phyloP scores from a whole-genome alignment of 306 rosid genomes.

The Potentilla sterilis region DNA sequence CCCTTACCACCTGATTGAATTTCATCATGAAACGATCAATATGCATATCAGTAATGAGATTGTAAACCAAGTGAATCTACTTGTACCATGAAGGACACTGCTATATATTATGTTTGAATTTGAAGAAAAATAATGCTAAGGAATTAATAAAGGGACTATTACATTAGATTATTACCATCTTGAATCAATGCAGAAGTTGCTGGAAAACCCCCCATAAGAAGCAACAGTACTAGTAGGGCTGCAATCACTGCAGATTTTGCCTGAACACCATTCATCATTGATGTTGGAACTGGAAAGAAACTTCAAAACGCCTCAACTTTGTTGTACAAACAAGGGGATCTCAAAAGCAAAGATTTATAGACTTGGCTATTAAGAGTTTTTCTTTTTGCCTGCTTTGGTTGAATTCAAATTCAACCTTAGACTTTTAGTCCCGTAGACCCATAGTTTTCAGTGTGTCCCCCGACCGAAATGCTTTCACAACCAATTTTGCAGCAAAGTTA shows the following conservation, averaged over 20 bases:
- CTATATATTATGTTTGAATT: neutral
- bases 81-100: too few relatives aligned
- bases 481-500: too few relatives aligned
- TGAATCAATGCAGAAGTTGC: neutral
- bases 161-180: neutral
- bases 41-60: too few relatives aligned
- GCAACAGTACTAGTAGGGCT: neutral
- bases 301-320: neutral
- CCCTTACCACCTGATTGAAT: neutral
- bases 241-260: neutral
- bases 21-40: neutral
- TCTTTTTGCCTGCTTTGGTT: neutral
- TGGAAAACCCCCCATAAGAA: neutral
- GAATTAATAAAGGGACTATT: neutral
- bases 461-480: too few relatives aligned
- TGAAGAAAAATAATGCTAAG: neutral
- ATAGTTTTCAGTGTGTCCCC: neutral
- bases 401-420: neutral
- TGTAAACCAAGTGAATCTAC: too few relatives aligned
- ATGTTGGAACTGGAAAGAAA: neutral
- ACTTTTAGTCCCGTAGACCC: neutral
- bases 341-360: neutral
- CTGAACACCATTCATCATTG: neutral
- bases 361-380: neutral
- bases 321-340: neutral